Conservation (phyloP, 768 basidiomycete genomes). For the Chalciporus sphaerocephalus region DNA sequence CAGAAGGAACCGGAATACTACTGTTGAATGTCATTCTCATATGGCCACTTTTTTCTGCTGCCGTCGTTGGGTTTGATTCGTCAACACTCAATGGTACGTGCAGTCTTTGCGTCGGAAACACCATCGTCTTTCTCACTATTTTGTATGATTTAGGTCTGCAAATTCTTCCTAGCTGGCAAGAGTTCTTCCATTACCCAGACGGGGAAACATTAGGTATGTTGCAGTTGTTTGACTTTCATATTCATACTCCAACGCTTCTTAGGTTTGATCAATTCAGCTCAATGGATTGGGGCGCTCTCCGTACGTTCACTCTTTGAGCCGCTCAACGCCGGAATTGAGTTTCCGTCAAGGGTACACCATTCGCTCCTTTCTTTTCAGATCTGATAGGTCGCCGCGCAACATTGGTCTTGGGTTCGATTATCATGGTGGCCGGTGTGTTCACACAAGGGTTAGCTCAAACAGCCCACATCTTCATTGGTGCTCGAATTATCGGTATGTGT, state of each 20-base stretch:
- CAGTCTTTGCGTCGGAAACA: too few species aligned
- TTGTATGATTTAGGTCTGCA: slow-evolving; percentile 50
- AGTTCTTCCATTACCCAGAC: slow-evolving; percentile 49
- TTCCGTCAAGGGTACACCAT: slow-evolving; percentile 48
- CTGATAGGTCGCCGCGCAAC: slow-evolving; percentile 55
- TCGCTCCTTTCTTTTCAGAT: slow-evolving; percentile 61
- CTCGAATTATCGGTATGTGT: slow-evolving; percentile 41
- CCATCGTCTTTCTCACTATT: not conserved
- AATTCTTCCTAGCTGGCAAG: slow-evolving; percentile 60
- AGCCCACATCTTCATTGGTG: slow-evolving; percentile 51
- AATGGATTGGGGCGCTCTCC: slow-evolving; percentile 51
- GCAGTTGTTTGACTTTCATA: not conserved
- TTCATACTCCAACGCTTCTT: slow-evolving; percentile 2
- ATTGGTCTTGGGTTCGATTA: slow-evolving; percentile 53
- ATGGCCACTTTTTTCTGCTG: slow-evolving; percentile 60
- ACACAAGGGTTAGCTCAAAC: slow-evolving; percentile 47
- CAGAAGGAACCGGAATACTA: slow-evolving; percentile 45
- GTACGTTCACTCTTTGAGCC: slow-evolving; percentile 30
- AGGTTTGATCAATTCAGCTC: slow-evolving; percentile 66
- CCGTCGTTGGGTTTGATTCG: slow-evolving; percentile 64
- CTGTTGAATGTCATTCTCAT: slow-evolving; percentile 54
- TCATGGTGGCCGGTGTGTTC: slow-evolving; percentile 64
- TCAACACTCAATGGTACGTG: slow-evolving; percentile 53
- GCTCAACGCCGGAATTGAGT: not conserved
- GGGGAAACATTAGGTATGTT: slow-evolving; percentile 46